Conservation (phyloP, 164 flowering plant genomes). For the Liriodendron chinense region DNA sequence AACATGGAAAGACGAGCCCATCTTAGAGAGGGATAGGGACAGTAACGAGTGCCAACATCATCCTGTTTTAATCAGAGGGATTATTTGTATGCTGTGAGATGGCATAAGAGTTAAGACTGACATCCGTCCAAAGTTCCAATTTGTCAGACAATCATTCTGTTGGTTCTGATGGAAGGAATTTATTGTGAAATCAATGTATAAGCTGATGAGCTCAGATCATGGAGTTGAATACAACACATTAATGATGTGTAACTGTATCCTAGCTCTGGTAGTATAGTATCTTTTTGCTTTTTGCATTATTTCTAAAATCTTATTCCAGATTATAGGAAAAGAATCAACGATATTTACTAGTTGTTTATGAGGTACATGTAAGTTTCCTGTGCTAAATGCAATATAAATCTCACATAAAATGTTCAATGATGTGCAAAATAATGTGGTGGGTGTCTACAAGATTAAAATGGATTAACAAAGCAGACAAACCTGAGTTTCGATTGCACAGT, state of each 20-base stretch:
- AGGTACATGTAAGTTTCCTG: neutral
- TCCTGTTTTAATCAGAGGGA: too few species aligned
- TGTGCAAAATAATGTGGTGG: neutral
- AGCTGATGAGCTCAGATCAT: too few species aligned
- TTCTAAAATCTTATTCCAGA: neutral
- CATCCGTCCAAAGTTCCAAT: too few species aligned
- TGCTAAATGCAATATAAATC: neutral
- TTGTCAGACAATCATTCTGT: too few species aligned
- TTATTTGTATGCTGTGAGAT: too few species aligned
- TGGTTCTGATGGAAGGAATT: too few species aligned
- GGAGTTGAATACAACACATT: neutral
- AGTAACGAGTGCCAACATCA: too few species aligned
- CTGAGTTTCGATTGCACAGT: slow-evolving; percentile 68
- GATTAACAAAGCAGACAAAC: slow-evolving; percentile 26
- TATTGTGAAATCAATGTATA: too few species aligned
- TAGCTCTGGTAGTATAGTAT: neutral
- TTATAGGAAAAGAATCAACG: neutral
- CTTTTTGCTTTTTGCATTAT: neutral
- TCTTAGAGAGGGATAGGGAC: too few species aligned
- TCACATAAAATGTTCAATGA: neutral
- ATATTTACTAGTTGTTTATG: neutral
- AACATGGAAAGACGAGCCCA: too few species aligned
- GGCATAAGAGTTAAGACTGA: too few species aligned
- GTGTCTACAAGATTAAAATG: neutral
- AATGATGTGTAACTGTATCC: neutral